Percentiles rank a stretch among this genome's conserved stretches.
phyloP scores from a whole-genome alignment of 495 filamentous ascomycete species.

The Xylaria grammica region DNA sequence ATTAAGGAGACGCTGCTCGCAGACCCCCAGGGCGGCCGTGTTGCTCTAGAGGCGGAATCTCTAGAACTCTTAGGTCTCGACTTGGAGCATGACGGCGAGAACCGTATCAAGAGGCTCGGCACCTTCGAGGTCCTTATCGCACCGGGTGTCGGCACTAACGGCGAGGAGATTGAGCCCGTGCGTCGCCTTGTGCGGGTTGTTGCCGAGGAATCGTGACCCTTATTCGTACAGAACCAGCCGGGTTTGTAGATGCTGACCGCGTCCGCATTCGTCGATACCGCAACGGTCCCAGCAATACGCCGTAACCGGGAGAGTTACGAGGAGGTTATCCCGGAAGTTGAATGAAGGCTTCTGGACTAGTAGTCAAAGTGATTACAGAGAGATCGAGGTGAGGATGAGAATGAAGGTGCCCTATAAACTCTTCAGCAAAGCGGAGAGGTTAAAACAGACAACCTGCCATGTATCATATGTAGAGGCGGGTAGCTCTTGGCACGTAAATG shows the following conservation, averaged over 20 bases:
- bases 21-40: conserved; percentile 39
- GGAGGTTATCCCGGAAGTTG: background rate
- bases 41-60: conserved; percentile 38
- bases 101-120: conserved; percentile 48
- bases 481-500: conserved; percentile 14
- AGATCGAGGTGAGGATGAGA: background rate
- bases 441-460: background rate
- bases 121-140: conserved; percentile 44
- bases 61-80: conserved; percentile 41
- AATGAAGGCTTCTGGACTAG: background rate
- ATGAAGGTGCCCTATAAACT: background rate
- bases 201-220: conserved; percentile 28
- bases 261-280: background rate
- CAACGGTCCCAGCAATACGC: no score
- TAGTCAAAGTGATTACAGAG: background rate
- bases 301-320: background rate
- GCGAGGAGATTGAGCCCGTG: conserved; percentile 33
- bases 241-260: background rate
- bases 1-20: conserved; percentile 37
- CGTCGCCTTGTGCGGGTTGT: conserved; percentile 39
- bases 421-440: background rate
- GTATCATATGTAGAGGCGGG: conserved; percentile 4
- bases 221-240: background rate
- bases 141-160: conserved; percentile 7
- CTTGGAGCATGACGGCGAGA: conserved; percentile 28